Percentiles rank a stretch among this genome's conserved stretches.
phyloP scores from a whole-genome alignment of 176 grass and related monocot species.

The Carex kokanica region DNA sequence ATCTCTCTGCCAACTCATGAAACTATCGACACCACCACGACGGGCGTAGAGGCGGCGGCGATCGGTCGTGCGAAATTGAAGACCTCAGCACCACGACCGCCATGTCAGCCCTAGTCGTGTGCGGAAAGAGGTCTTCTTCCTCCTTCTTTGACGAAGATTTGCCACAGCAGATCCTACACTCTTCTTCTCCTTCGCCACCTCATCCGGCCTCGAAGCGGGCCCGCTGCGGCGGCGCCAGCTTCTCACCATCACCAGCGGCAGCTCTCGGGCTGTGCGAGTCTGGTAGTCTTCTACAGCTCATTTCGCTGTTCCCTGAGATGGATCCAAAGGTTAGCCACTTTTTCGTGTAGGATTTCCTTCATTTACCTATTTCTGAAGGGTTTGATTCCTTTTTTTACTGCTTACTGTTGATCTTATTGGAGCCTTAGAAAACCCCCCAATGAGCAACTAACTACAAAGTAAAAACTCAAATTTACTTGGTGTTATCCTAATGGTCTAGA shows the following conservation, averaged over 20 bases:
- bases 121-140: conserved; percentile 97
- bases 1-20: conserved; percentile 30
- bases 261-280: conserved; percentile 34
- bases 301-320: conserved; percentile 59
- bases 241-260: conserved; percentile 33
- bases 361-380: not conserved
- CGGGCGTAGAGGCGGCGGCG: conserved; percentile 33
- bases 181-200: conserved; percentile 39
- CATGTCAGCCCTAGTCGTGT: conserved; percentile 97
- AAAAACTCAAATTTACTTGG: not conserved
- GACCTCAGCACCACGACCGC: conserved; percentile 36
- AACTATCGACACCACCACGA: conserved; percentile 34
- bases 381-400: not conserved
- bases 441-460: not conserved
- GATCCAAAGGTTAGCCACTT: conserved; percentile 57
- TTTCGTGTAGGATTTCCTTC: not conserved
- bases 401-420: not conserved
- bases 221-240: conserved; percentile 46
- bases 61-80: conserved; percentile 22
- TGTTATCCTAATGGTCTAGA: not conserved
- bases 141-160: conserved; percentile 75
- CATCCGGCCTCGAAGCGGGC: conserved; percentile 55
- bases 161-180: conserved; percentile 49
- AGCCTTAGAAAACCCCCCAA: not conserved
- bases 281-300: conserved; percentile 42